These are phyloP conservation scores for Penicillium italicum DNA, from an alignment of 2,329 filamentous ascomycete genomes.

Conservation along the genomic window DNA sequence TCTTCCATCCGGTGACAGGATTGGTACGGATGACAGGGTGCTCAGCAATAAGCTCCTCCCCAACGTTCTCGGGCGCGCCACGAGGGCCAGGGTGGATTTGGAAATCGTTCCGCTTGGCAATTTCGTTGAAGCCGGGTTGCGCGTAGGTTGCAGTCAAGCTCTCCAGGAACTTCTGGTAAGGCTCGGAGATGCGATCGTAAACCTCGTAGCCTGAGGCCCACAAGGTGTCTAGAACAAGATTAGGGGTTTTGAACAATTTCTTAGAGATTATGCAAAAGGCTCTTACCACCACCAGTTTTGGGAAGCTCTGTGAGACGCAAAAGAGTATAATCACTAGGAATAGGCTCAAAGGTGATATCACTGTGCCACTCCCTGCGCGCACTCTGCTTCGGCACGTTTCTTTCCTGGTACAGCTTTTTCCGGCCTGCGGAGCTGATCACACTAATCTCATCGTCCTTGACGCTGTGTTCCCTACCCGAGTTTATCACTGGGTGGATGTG, in stretches of 20 bases:
- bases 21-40: constrained; percentile 53
- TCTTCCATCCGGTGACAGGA: constrained; percentile 42
- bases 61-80: constrained; percentile 57
- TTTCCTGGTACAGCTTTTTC: constrained; percentile 40
- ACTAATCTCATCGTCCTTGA: constrained; percentile 49
- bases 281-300: constrained; percentile 41
- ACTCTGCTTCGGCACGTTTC: constrained; percentile 29
- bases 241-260: not conserved
- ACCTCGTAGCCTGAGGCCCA: constrained; percentile 45
- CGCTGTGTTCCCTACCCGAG: constrained; percentile 46
- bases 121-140: constrained; percentile 29
- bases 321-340: constrained; percentile 49
- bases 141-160: constrained; percentile 38
- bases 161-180: constrained; percentile 40
- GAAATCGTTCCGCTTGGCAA: constrained; percentile 29
- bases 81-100: constrained; percentile 28
- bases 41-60: constrained; percentile 48
- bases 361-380: constrained; percentile 46
- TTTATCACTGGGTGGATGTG: constrained; percentile 50
- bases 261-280: no score
- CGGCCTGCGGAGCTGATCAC: constrained; percentile 46
- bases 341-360: constrained; percentile 49
- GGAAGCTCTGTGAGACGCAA: constrained; percentile 45
- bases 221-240: constrained; percentile 35
- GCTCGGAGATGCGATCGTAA: constrained; percentile 40